Percentiles rank a stretch among this genome's conserved stretches.
Conservation (phyloP, 2,329 filamentous ascomycete species). For the Tetracladium maxilliforme region DNA sequence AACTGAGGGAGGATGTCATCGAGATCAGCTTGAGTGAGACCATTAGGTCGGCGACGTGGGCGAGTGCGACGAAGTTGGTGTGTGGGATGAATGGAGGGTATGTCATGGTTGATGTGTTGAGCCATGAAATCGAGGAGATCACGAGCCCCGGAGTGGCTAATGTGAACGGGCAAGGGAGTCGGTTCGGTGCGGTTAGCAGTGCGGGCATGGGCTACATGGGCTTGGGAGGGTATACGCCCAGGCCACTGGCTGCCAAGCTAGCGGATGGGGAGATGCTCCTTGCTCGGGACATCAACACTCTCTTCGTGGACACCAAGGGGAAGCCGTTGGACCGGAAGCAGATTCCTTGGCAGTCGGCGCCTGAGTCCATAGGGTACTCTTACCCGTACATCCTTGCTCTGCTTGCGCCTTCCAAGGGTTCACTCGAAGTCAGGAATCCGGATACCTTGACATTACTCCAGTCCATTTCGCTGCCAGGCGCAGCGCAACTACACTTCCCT, state of each 20-base stretch:
- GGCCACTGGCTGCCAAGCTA: conserved; percentile 72
- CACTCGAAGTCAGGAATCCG: conserved; percentile 81
- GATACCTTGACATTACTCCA: conserved; percentile 84
- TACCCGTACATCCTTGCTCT: conserved; percentile 90
- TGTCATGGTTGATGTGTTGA: conserved; percentile 72
- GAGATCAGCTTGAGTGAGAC: conserved; percentile 73
- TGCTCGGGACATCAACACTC: conserved; percentile 94
- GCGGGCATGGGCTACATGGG: conserved; percentile 96
- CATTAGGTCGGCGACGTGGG: conserved; percentile 85
- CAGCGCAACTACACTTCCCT: conserved; percentile 76
- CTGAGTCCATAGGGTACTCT: conserved; percentile 86
- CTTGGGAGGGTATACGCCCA: conserved; percentile 80
- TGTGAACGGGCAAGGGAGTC: conserved; percentile 27
- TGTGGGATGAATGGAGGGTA: conserved; percentile 88
- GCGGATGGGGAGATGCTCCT: conserved; percentile 74
- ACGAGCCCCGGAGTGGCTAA: conserved; percentile 56
- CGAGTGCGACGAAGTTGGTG: conserved; percentile 70
- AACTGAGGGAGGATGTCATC: conserved; percentile 56
- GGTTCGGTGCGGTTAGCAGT: conserved; percentile 71
- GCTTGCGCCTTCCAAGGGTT: conserved; percentile 69
- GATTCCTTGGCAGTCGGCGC: conserved; percentile 81
- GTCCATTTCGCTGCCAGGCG: conserved; percentile 66
- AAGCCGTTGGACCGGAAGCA: conserved; percentile 72
- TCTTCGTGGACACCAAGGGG: conserved; percentile 78
- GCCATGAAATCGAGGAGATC: conserved; percentile 61